These are phyloP conservation scores for Bisporella sp. DNA, from an alignment of 2,329 filamentous ascomycete species.

Conservation along the genomic window DNA sequence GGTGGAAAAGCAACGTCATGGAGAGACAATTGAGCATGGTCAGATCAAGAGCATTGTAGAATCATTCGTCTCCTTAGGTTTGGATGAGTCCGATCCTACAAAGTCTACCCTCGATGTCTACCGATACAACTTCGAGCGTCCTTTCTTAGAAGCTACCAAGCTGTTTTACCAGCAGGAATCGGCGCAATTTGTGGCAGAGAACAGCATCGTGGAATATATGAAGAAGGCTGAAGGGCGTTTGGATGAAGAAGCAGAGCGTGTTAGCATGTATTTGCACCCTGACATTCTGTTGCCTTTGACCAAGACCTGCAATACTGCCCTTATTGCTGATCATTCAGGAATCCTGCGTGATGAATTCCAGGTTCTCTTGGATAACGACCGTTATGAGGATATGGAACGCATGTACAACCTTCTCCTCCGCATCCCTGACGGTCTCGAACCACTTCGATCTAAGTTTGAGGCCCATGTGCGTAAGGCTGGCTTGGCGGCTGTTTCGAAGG, in stretches of 20 bases:
- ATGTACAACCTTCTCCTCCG: conserved; percentile 92
- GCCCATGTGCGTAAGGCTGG: conserved; percentile 88
- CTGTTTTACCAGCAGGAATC: conserved; percentile 89
- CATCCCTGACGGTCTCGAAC: conserved; percentile 87
- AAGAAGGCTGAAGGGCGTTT: conserved; percentile 93
- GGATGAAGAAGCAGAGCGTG: conserved; percentile 89
- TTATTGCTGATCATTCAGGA: conserved; percentile 81
- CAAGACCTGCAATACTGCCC: conserved; percentile 78
- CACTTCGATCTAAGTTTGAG: conserved; percentile 81
- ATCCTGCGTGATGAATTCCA: conserved; percentile 96
- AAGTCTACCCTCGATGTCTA: conserved; percentile 97
- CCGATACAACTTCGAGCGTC: conserved; percentile 82
- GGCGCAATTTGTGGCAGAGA: conserved; percentile 89
- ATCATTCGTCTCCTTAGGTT: conserved; percentile 88
- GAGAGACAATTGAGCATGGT: conserved; percentile 93
- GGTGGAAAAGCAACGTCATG: conserved; percentile 94
- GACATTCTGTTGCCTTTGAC: conserved; percentile 83
- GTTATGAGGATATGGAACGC: conserved; percentile 88
- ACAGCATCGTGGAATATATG: conserved; percentile 98
- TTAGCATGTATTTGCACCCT: conserved; percentile 81
- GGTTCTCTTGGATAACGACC: conserved; percentile 83
- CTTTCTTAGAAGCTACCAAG: conserved; percentile 80
- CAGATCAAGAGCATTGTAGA: conserved; percentile 98
- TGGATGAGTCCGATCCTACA: conserved; percentile 86
- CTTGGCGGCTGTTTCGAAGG: conserved; percentile 81